Evolutionary conservation across 441 rosid genomes (phyloP).

Genomic region (Pelargonium cotyledonis): DNA sequence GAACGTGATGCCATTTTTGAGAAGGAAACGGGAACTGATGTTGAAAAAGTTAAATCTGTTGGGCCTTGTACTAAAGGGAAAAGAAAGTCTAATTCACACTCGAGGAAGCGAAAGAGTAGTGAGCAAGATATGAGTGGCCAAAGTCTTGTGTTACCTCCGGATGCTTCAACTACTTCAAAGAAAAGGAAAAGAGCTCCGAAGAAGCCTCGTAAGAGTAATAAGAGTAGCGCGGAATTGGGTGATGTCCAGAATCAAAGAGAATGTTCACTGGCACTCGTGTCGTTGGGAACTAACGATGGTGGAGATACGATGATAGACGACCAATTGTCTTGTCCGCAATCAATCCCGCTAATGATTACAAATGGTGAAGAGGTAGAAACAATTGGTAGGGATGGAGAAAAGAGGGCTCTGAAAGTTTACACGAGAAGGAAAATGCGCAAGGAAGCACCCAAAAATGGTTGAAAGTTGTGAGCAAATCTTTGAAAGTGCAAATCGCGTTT

Average conservation of each 20-base stretch:
- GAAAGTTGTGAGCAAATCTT: too few relatives aligned
- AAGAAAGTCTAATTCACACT: neutral
- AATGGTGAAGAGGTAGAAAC: neutral
- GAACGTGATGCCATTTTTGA: conserved; percentile 4
- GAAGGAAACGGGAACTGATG: conserved; percentile 11
- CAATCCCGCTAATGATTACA: neutral
- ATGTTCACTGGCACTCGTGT: conserved; percentile 5
- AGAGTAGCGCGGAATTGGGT: conserved; percentile 1
- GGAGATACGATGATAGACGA: conserved; percentile 12
- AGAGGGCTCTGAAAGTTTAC: neutral
- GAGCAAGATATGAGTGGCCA: neutral
- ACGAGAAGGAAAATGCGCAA: conserved; percentile 6
- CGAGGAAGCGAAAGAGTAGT: neutral
- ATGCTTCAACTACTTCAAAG: neutral
- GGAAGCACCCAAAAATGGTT: neutral
- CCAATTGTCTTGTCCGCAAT: neutral
- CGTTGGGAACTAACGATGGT: conserved; percentile 11
- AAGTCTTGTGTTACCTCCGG: neutral
- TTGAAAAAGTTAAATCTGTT: conserved; percentile 10
- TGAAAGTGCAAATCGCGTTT: too few relatives aligned
- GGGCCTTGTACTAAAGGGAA: neutral
- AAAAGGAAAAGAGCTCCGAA: conserved; percentile 4
- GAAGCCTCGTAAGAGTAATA: conserved; percentile 7
- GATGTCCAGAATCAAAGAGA: conserved; percentile 5
- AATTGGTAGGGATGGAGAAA: conserved; percentile 1